A percentile compares a stretch with the other conserved stretches of the same genome.
These are phyloP conservation scores for Dalechampia spathulata DNA, from an alignment of 441 rosid genomes.

Conservation along the genomic window DNA sequence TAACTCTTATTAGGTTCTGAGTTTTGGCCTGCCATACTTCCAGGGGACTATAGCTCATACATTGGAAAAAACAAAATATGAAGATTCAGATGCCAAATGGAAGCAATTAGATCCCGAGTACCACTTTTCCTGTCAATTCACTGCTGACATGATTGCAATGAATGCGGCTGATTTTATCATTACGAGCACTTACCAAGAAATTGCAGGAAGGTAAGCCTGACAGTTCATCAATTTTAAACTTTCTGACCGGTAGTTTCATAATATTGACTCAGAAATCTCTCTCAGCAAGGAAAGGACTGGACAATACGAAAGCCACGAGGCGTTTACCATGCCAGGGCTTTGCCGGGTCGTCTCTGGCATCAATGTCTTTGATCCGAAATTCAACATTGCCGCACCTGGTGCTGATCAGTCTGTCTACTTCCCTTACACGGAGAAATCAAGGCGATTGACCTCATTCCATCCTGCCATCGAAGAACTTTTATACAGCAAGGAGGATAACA, in stretches of 20 bases:
- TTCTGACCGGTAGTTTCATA: not conserved
- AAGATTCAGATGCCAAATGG: constrained; percentile 88
- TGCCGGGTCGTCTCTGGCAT: constrained; percentile 81
- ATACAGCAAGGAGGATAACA: constrained; percentile 50
- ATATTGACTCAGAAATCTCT: not conserved
- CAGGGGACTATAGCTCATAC: constrained; percentile 91
- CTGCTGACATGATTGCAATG: constrained; percentile 84
- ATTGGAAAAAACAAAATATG: constrained; percentile 83
- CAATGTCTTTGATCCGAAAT: constrained; percentile 85
- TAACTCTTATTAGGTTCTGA: not conserved
- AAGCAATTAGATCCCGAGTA: constrained; percentile 73
- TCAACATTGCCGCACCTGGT: constrained; percentile 89
- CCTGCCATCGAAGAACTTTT: constrained; percentile 73
- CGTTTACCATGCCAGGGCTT: constrained; percentile 91
- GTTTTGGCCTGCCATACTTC: constrained; percentile 7
- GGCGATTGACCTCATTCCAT: constrained; percentile 43
- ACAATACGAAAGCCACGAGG: constrained; percentile 78
- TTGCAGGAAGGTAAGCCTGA: constrained; percentile 69
- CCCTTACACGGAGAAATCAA: constrained; percentile 46
- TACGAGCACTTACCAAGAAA: constrained; percentile 90
- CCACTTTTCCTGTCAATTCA: constrained; percentile 92
- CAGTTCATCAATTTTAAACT: not conserved
- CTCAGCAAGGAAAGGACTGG: constrained; percentile 71
- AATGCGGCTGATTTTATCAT: constrained; percentile 79
- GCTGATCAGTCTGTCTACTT: constrained; percentile 93